Evolutionary conservation across 192 early-diverging fungal species (phyloP), one percentile per base, ranked within the genome.

Genomic region (Coemansia sp.): DNA sequence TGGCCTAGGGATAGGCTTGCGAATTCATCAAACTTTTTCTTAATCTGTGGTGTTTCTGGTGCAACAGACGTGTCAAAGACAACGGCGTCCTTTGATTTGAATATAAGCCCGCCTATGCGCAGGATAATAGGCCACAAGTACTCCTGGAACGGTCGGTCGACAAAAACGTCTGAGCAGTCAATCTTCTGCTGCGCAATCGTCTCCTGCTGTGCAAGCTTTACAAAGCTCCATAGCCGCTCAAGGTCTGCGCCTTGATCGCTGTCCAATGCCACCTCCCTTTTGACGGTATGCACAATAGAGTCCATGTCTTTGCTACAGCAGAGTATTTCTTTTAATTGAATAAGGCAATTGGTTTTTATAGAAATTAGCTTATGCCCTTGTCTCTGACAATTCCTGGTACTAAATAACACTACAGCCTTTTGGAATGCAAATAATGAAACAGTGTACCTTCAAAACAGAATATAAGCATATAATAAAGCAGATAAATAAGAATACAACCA

Each of bases 231-330:
- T 26, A 77, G 42, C 23, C 39, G 26, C 48, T 63, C 61, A 5
- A 83, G 75, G 6, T 42, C 57, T 13, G 80, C 52, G 9, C 80
- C 80, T 54, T 69, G 41, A 10, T 53, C 50, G 65, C 80, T 64
- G 44, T 83, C 80, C n/a, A 83, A 61, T 38, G 75, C 58, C 9
- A 83, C 64, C 61, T 83, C 80, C 13, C 58, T 65, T 52, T 67
- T 68, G 43, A 83, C 18, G 2, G 67, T 69, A 38, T 71, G 75
- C 6, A 73, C 32, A 11, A 77, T 69, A 10, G 63, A 69, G 61
- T 83, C 80, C 80, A 83, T 83, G n/a, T 38, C 19, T 9, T 26
- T 18, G 5, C 52, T 54, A 54, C 21, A 50, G 48, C 48, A 32
- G 16, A 18, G 48, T 50, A 18, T 50, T 49, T 1, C 13, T 15